A percentile compares a stretch with the other conserved stretches of the same genome.
phyloP scores from a whole-genome alignment of 2,329 filamentous ascomycete genomes.

The Apiospora koreana region DNA sequence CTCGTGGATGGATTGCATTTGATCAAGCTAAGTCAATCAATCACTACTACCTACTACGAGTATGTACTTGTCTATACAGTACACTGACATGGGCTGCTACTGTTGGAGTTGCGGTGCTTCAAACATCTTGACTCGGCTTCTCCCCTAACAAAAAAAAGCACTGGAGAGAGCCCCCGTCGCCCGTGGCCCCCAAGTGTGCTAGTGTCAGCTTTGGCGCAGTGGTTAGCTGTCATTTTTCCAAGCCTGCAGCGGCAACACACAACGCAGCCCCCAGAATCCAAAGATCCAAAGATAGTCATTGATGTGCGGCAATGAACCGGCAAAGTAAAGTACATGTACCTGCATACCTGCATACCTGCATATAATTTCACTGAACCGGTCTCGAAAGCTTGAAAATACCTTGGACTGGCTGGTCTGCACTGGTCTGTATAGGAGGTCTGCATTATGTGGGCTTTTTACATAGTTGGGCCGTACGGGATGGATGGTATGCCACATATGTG shows the following conservation, averaged over 20 bases:
- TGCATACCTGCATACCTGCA: too few relatives aligned
- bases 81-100: conserved; percentile 2
- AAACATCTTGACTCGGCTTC: conserved; percentile 2
- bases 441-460: neutral
- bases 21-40: neutral
- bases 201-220: neutral
- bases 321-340: neutral
- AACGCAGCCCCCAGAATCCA: neutral
- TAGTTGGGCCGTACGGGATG: neutral
- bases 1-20: conserved; percentile 3
- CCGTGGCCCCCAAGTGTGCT: neutral
- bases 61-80: conserved; percentile 5
- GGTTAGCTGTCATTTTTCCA: neutral
- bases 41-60: neutral
- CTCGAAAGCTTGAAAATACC: neutral
- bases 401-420: neutral
- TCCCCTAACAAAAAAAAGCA: neutral
- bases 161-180: neutral
- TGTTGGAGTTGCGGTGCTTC: conserved; percentile 1
- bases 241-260: neutral
- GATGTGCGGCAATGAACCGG: neutral
- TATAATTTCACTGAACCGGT: neutral
- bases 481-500: neutral
- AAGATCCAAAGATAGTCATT: neutral
- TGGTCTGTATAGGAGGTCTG: neutral